Conservation (phyloP, 306 rosid species). For the Ormosia semicastrata region DNA sequence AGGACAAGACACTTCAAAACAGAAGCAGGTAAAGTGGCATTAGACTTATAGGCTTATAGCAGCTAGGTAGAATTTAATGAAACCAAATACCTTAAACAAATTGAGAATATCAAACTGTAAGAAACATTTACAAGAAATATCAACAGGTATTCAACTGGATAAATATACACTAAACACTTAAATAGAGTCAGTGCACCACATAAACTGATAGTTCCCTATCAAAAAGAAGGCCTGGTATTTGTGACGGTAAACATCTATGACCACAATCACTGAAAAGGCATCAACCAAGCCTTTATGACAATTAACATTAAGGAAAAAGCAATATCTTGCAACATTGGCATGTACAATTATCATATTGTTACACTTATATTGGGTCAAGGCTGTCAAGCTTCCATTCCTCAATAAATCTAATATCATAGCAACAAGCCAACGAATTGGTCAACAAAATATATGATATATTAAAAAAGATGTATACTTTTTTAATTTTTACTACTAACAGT, state of each 20-base stretch:
- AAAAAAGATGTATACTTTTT: not conserved
- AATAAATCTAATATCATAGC: conserved; percentile 29
- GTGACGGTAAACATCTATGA: not conserved
- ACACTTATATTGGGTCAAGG: conserved; percentile 39
- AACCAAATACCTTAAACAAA: not conserved
- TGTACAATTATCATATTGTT: conserved; percentile 11
- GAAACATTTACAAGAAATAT: not conserved
- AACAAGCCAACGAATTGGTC: conserved; percentile 16
- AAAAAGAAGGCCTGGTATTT: not conserved
- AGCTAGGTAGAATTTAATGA: not conserved
- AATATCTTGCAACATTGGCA: conserved; percentile 11
- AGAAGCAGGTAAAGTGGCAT: not conserved
- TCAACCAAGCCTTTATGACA: conserved; percentile 3
- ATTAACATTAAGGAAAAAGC: not conserved
- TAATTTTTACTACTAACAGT: not conserved
- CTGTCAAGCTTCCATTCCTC: conserved; percentile 30
- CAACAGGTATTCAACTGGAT: not conserved
- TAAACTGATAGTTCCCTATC: not conserved
- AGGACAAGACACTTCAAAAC: not conserved
- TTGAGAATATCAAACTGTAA: not conserved
- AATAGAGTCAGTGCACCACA: not conserved
- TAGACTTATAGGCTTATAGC: not conserved
- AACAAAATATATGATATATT: conserved; percentile 5
- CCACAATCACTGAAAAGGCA: not conserved
- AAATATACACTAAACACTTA: not conserved